phyloP scores from a whole-genome alignment of 23 red algal genomes.

The Gracilaria domingensis region DNA sequence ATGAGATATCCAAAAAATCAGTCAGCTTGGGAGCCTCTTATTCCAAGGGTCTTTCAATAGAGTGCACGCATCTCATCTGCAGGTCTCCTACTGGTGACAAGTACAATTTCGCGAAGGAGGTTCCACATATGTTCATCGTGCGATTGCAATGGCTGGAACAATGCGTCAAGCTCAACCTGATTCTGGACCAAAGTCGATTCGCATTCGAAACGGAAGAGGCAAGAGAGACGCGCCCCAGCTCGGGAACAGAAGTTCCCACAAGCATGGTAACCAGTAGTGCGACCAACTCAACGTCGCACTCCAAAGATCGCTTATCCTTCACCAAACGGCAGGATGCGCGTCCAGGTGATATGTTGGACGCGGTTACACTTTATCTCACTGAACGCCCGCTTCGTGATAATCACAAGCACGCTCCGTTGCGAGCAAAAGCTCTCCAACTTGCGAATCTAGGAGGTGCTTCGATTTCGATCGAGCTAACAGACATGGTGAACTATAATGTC shows the following conservation, averaged over 20 bases:
- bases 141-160: constrained; percentile 15
- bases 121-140: constrained; percentile 27
- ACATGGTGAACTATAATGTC: constrained; percentile 45
- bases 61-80: constrained; percentile 63
- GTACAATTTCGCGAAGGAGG: constrained; percentile 56
- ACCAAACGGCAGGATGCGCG: constrained; percentile 11
- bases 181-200: constrained; percentile 39
- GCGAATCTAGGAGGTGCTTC: constrained; percentile 30
- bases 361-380: constrained; percentile 53
- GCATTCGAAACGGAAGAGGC: not conserved
- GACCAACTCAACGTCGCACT: not conserved
- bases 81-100: constrained; percentile 41
- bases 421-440: constrained; percentile 56
- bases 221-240: not conserved
- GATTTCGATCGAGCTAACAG: constrained; percentile 33
- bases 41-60: constrained; percentile 17
- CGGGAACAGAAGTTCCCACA: not conserved
- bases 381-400: constrained; percentile 32
- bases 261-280: not conserved
- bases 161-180: constrained; percentile 16
- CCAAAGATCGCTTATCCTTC: not conserved
- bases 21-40: constrained; percentile 31
- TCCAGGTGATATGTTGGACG: constrained; percentile 5
- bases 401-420: constrained; percentile 35
- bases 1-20: constrained; percentile 27